Base-by-base conservation (phyloP, 345 rosid species). In the Acer negundo region DNA sequence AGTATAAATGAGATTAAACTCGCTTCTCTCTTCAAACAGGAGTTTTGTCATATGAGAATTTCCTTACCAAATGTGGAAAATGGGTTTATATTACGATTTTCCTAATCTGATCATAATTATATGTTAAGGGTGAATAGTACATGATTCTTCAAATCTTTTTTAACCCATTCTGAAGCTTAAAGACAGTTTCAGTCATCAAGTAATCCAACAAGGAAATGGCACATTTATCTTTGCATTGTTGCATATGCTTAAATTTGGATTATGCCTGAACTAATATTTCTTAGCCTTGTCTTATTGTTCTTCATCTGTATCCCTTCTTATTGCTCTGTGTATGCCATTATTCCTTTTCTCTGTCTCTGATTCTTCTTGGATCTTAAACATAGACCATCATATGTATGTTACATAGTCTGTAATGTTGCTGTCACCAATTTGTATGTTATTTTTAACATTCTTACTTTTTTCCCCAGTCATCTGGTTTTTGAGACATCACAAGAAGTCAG, bases 401-500 rank as follows among this genome's bases (percentile, higher is more conserved):
- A 26, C 7, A 40, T 62, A 24, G 28, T 15, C 3, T 66, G 7
- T 22, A 13, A 40, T 67, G 35, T 3, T 62, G 64, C 28, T 35
- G 56, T 74, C 26, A 46, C 24, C 42, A 13, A 66, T 74, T 61
- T 68, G 17, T 59, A 70, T 68, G 58, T 70, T 35, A 13, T 61
- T 69, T 23, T 42, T 69, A 44, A 76, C 82, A 53, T 69, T 63
- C 26, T 78, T 72, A 72, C 71, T 66, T 84, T 75, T 70, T 44
- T 74, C 82, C 59, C 73, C 86, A 94, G 99, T 80, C 92, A 90
- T 83, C 79, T 94, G 86, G 91, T 94, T 70, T 74, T 96, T 72
- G 92, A 94, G 88, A 89, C 92, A 78, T 90, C 98, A 66, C 97
- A 96, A 85, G 95, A 88, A 83, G 82, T 96, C 83, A 90, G 28